These are phyloP conservation scores for Lolium rigidum DNA, from an alignment of 176 grass and related monocot genomes.

Conservation along the genomic window DNA sequence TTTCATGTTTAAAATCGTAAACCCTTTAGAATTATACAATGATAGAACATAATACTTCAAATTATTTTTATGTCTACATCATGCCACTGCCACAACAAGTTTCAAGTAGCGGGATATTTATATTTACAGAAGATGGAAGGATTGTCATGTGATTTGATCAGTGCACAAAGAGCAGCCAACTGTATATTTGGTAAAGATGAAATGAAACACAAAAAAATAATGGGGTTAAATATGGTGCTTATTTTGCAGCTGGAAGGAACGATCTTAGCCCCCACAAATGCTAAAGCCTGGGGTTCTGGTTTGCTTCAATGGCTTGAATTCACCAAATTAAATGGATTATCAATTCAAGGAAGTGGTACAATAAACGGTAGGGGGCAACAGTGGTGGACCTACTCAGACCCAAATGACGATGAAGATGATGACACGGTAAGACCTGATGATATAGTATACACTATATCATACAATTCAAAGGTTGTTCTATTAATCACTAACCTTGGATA, in stretches of 20 bases:
- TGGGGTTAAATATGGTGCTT: constrained; percentile 16
- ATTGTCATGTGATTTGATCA: constrained; percentile 20
- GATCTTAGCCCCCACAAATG: constrained; percentile 78
- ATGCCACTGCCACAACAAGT: background rate
- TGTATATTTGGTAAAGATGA: background rate
- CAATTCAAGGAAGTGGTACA: constrained; percentile 81
- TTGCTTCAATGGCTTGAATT: constrained; percentile 96
- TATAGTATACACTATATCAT: constrained; percentile 15
- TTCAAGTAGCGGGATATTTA: background rate
- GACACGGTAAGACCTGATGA: constrained; percentile 60
- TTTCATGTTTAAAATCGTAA: background rate
- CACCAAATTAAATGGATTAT: constrained; percentile 87
- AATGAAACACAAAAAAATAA: constrained; percentile 30
- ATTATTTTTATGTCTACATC: background rate
- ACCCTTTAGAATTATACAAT: background rate
- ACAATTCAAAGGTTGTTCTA: constrained; percentile 43
- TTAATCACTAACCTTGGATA: constrained; percentile 49
- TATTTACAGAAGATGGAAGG: background rate
- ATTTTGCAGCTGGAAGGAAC: constrained; percentile 81
- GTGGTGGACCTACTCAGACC: constrained; percentile 80
- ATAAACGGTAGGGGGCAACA: constrained; percentile 86
- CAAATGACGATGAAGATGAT: constrained; percentile 55
- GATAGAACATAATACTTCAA: background rate
- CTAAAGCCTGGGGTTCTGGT: constrained; percentile 75
- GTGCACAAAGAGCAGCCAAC: background rate